Conservation (phyloP, 352 stramenopile genomes). For the Globisporangium paddicum region DNA sequence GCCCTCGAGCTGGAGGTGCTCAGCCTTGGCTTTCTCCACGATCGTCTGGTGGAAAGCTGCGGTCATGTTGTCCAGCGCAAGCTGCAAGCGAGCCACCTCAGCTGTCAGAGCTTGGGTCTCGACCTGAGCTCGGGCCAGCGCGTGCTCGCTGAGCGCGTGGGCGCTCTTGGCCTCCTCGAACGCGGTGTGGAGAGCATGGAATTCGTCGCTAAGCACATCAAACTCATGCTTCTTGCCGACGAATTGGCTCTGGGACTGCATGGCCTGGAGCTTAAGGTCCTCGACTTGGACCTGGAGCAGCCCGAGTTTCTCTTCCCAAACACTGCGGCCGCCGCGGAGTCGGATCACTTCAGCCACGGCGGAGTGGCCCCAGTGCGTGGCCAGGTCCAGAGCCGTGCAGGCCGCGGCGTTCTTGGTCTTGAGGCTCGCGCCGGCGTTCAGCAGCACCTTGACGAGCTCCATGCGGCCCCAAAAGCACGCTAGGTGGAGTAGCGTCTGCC, state of each 20-base stretch:
- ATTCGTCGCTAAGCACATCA: slow-evolving; percentile 23
- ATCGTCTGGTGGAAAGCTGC: slow-evolving; percentile 18
- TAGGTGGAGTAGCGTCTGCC: slow-evolving; percentile 69
- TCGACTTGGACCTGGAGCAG: slow-evolving; percentile 60
- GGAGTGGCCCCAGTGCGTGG: slow-evolving; percentile 73
- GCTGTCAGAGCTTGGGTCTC: slow-evolving; percentile 8
- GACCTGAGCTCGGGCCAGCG: slow-evolving; percentile 3
- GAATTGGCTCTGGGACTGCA: slow-evolving; percentile 21
- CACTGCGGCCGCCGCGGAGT: slow-evolving; percentile 49
- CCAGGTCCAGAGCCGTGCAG: slow-evolving; percentile 64
- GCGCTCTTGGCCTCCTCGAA: slow-evolving; percentile 49
- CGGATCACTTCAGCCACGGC: slow-evolving; percentile 64
- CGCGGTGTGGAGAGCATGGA: slow-evolving; percentile 27
- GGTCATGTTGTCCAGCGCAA: slow-evolving; percentile 11
- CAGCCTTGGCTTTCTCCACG: slow-evolving; percentile 26
- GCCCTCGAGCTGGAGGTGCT: slow-evolving; percentile 22
- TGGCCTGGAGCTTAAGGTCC: slow-evolving; percentile 37
- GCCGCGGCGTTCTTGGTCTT: slow-evolving; percentile 70
- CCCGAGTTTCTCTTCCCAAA: slow-evolving; percentile 75
- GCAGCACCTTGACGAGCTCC: slow-evolving; percentile 52
- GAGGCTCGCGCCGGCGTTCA: slow-evolving; percentile 52
- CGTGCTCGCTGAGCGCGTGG: slow-evolving; percentile 10
- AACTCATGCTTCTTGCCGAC: slow-evolving; percentile 21
- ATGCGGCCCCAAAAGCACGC: slow-evolving; percentile 73
- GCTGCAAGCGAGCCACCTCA: slow-evolving; percentile 10